Conservation (phyloP, 2,329 filamentous ascomycete species). For the Aureobasidium zeae region DNA sequence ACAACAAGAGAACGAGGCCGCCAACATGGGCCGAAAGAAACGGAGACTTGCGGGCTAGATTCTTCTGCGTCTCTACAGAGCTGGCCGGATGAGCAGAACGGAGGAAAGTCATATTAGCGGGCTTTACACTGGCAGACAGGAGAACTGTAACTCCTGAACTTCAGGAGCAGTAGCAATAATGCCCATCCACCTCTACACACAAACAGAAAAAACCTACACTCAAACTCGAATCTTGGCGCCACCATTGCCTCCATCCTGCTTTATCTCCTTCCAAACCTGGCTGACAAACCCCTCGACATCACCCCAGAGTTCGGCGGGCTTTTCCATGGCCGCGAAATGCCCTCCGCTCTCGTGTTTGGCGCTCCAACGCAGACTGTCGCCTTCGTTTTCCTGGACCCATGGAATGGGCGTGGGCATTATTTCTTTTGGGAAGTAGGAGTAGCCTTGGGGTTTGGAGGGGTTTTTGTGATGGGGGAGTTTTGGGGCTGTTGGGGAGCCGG, state of each 20-base stretch:
- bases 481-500: neutral
- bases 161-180: too few species aligned
- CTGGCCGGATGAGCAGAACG: too few species aligned
- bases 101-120: too few species aligned
- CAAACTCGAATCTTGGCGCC: too few species aligned
- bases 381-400: constrained; percentile 30
- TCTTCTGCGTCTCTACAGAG: too few species aligned
- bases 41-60: neutral
- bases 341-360: constrained; percentile 32
- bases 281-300: constrained; percentile 29
- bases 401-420: constrained; percentile 31
- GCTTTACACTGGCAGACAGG: too few species aligned
- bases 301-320: constrained; percentile 25
- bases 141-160: too few species aligned
- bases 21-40: constrained; percentile 1
- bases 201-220: too few species aligned
- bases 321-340: constrained; percentile 34
- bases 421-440: constrained; percentile 37
- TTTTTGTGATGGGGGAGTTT: constrained; percentile 15
- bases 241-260: too few species aligned
- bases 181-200: too few species aligned
- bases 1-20: neutral
- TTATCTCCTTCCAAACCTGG: constrained; percentile 16
- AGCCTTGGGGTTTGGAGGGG: constrained; percentile 34
- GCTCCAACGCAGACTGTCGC: constrained; percentile 35